A percentile compares a stretch with the other conserved stretches of the same genome.
Evolutionary conservation across 495 filamentous ascomycete genomes (phyloP).

Genomic region (Trichocladium uniseriatum): DNA sequence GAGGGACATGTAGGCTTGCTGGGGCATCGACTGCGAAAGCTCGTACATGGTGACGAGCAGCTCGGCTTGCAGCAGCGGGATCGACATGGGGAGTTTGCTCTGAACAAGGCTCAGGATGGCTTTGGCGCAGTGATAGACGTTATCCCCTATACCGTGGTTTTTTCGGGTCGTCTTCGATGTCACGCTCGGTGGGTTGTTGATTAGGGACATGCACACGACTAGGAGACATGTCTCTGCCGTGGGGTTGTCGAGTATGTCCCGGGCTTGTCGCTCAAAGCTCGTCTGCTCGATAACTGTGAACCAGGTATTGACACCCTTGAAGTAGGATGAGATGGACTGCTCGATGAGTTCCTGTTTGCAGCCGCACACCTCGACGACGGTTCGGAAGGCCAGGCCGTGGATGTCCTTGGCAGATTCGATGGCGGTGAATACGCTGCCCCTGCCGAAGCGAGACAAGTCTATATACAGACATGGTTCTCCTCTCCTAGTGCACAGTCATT

Average conservation of each 20-base stretch:
- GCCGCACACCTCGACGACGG: slow-evolving; percentile 58
- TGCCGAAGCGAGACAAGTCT: background rate
- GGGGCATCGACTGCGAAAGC: slow-evolving; percentile 65
- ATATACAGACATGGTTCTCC: background rate
- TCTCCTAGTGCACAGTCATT: background rate
- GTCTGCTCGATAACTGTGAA: slow-evolving; percentile 21
- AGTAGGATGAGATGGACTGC: slow-evolving; percentile 35
- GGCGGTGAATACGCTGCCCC: background rate
- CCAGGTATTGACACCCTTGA: slow-evolving; percentile 22
- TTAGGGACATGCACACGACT: slow-evolving; percentile 23
- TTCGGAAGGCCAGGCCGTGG: slow-evolving; percentile 41
- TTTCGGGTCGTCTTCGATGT: background rate
- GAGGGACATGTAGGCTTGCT: slow-evolving; percentile 44
- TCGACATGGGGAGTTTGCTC: slow-evolving; percentile 16
- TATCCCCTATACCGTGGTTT: slow-evolving; percentile 13
- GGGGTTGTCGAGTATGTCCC: slow-evolving; percentile 17
- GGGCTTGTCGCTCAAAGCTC: slow-evolving; percentile 13
- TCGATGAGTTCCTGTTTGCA: slow-evolving; percentile 48
- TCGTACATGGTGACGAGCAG: slow-evolving; percentile 79
- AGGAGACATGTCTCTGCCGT: slow-evolving; percentile 21
- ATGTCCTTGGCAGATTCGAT: slow-evolving; percentile 23
- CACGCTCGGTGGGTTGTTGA: slow-evolving; percentile 11
- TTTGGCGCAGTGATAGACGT: slow-evolving; percentile 20
- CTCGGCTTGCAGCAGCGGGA: slow-evolving; percentile 49
- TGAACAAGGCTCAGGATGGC: slow-evolving; percentile 22